Percentiles rank a stretch among this genome's conserved stretches.
Conservation (phyloP, 2,329 filamentous ascomycete genomes). For the Elsinoe arachidis region DNA sequence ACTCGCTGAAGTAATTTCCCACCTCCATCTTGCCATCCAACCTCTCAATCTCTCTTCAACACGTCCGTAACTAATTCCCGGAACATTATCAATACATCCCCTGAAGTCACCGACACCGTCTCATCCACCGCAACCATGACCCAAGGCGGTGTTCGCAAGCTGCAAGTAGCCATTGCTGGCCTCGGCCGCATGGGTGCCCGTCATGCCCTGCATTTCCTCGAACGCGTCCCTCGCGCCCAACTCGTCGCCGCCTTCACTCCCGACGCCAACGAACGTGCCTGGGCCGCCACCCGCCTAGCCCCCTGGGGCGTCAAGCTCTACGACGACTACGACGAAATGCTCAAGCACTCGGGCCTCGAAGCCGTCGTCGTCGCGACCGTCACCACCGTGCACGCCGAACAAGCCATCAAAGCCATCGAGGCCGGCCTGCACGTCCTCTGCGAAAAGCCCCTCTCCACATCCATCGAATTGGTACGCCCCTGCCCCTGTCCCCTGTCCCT, state of each 20-base stretch:
- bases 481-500: neutral
- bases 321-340: constrained; percentile 48
- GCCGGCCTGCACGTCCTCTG: constrained; percentile 49
- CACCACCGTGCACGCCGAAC: constrained; percentile 48
- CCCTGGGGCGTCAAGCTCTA: constrained; percentile 47
- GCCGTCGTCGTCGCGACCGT: constrained; percentile 49
- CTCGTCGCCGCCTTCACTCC: constrained; percentile 42
- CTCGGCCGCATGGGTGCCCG: constrained; percentile 44
- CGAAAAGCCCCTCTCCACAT: constrained; percentile 53
- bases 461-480: constrained; percentile 47
- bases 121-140: neutral
- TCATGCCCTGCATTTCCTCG: constrained; percentile 40
- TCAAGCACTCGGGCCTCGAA: constrained; percentile 46
- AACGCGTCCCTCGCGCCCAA: constrained; percentile 37
- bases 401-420: constrained; percentile 49
- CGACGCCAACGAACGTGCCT: constrained; percentile 34
- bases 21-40: neutral
- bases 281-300: constrained; percentile 43
- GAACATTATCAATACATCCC: neutral
- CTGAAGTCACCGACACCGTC: neutral
- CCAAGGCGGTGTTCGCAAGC: constrained; percentile 25
- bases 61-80: neutral
- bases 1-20: neutral
- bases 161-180: constrained; percentile 38
- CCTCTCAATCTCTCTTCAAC: neutral